Conservation (phyloP, 805 yeast species). For the Yarrowia divulgata region DNA sequence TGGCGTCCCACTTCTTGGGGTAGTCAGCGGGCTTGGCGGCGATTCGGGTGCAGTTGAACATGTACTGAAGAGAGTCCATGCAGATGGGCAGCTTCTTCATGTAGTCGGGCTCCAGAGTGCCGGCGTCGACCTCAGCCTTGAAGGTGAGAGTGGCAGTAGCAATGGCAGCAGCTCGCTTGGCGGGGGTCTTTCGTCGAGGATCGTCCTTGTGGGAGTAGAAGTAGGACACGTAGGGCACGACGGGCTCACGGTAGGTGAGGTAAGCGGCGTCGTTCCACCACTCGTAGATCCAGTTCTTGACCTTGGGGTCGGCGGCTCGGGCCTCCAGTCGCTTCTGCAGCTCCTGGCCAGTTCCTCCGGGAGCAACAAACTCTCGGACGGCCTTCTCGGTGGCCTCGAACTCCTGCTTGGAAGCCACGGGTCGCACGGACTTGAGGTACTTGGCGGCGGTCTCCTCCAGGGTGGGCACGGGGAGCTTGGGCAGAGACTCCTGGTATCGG, state of each 20-base stretch:
- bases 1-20: slow-evolving; percentile 51
- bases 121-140: slow-evolving; percentile 68
- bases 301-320: slow-evolving; percentile 61
- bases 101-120: slow-evolving; percentile 79
- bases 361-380: slow-evolving; percentile 68
- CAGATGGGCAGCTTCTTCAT: slow-evolving; percentile 84
- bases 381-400: slow-evolving; percentile 61
- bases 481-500: slow-evolving; percentile 74
- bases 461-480: slow-evolving; percentile 86
- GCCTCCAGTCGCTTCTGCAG: slow-evolving; percentile 71
- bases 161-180: slow-evolving; percentile 74
- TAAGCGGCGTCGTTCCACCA: slow-evolving; percentile 97
- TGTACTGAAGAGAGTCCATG: slow-evolving; percentile 88
- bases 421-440: slow-evolving; percentile 76
- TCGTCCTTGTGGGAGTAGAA: slow-evolving; percentile 84
- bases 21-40: slow-evolving; percentile 54
- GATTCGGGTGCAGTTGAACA: slow-evolving; percentile 89
- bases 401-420: slow-evolving; percentile 62
- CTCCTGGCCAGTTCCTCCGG: slow-evolving; percentile 68
- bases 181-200: slow-evolving; percentile 49
- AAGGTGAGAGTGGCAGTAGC: slow-evolving; percentile 72
- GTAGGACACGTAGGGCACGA: slow-evolving; percentile 93
- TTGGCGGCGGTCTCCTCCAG: slow-evolving; percentile 71
- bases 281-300: slow-evolving; percentile 86
- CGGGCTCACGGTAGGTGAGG: slow-evolving; percentile 88